Evolutionary conservation across 140 eudicot genomes (phyloP), one percentile per base, ranked within the genome.

Genomic region (Anethum foeniculum): DNA sequence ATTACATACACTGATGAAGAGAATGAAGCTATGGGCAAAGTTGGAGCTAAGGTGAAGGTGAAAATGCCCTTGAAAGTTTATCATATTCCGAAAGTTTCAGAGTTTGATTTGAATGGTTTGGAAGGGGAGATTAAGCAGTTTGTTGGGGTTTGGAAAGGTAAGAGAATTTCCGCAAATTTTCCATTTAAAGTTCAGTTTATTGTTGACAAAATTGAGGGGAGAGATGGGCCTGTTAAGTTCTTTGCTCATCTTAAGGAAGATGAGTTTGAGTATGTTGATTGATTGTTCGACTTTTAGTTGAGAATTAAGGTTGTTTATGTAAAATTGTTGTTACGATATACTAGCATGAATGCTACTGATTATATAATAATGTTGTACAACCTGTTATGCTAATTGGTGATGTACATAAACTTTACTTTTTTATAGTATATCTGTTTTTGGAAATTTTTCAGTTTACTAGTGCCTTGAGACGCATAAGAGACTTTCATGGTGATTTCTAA

Each of bases 11-110:
- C 79, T 21, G 88, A 86, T 41, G 82, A 81, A 48, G 84, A 72
- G 60, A 82, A 81, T 19, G 72, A 46, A 8, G 89, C 90, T 7
- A 44, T 52, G 82, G 83, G 84, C 0, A 91, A 86, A 82, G 43
- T 90, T 30, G 97, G 98, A 79, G 84, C 96, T 79, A 90, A 83
- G 89, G 93, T 93, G 81, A 85, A 92, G 88, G 97, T 91, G 81
- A 93, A 27, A 69, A 93, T 81, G 28, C 96, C 95, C 19, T 83
- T 94, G 86, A 94, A 89, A 80, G 93, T 94, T 39, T 89, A 81
- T 84, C 98, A 94, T 74, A 75, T 94, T 23, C 94, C 98, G 16
- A 90, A 87, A 82, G 88, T 89, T 28, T 82, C 96, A 0, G 97
- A 92, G 71, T 23, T 90, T 12, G 99, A 92, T 3, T 76, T 94